phyloP scores from a whole-genome alignment of 768 basidiomycete genomes.

The Asterophora parasitica region DNA sequence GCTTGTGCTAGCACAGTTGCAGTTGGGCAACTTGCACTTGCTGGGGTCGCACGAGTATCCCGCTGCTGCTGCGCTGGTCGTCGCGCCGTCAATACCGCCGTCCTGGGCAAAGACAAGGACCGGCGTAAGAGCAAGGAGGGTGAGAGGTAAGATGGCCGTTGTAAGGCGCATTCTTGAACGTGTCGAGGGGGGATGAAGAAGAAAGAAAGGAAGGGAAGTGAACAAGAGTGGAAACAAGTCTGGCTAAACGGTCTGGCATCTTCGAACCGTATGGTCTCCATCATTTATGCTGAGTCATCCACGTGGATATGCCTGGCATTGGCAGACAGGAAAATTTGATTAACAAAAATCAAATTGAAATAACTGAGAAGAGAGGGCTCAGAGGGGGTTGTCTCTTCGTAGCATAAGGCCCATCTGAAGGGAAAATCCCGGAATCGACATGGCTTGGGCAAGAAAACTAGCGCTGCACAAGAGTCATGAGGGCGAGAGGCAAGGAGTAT shows the following conservation, averaged over 20 bases:
- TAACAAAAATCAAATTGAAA: too few relatives aligned
- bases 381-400: too few relatives aligned
- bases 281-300: slow-evolving; percentile 13
- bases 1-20: slow-evolving; percentile 67
- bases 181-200: neutral
- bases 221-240: slow-evolving; percentile 1
- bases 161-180: slow-evolving; percentile 14
- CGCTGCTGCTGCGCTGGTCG: slow-evolving; percentile 47
- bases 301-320: too few relatives aligned
- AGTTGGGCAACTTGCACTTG: slow-evolving; percentile 63
- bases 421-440: too few relatives aligned
- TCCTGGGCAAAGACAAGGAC: slow-evolving; percentile 43
- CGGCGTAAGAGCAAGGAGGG: slow-evolving; percentile 27
- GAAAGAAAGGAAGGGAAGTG: neutral
- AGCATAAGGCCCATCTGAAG: too few relatives aligned
- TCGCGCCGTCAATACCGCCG: slow-evolving; percentile 50
- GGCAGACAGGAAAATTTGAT: too few relatives aligned
- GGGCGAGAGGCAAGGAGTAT: too few relatives aligned
- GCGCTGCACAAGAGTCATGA: too few relatives aligned
- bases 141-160: slow-evolving; percentile 14
- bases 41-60: slow-evolving; percentile 68
- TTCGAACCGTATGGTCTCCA: neutral
- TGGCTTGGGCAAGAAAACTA: too few relatives aligned
- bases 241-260: neutral
- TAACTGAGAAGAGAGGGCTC: too few relatives aligned